Base-by-base conservation (phyloP, 2,329 filamentous ascomycete species). In the Botryotinia calthae region DNA sequence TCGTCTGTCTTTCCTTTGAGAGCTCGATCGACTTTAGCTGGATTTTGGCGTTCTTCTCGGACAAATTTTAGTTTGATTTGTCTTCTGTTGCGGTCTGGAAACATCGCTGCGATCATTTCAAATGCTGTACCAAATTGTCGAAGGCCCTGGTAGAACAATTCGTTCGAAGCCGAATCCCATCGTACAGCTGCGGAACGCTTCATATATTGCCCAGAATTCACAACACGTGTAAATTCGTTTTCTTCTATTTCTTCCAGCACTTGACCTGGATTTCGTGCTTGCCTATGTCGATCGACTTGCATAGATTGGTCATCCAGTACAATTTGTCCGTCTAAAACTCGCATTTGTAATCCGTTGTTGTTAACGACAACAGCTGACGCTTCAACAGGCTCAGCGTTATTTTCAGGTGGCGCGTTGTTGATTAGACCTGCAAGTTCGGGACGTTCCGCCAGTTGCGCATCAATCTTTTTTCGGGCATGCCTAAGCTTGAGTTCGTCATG, bases 51-150 rank as follows among this genome's bases (percentile, higher is more conserved):
- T 82, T 96, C 93, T 82, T 96, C 93, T 74, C 91, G 90, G 78
- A 91, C 92, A 83, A 93, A 96, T 81, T 96, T 96, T 76, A 91
- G 87, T 83, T 95, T 95, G 82, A 96, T 87, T 80, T 93, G 89
- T 46, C 90, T 87, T 28, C 93, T 87, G 74, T 88, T 91, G 79
- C 91, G 90, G 75, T 88, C 87, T 1, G 89, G 88, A 79, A 97
- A 95, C 86, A 94, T 89, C 77, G 89, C 88, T 73, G 88, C 87
- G 77, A 97, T 94, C 82, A 93, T 93, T 80, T 91, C 87, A 79
- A 96, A 97, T 80, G 95, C 93, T 1, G 92, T 95, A 72, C 93
- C 93, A 79, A 94, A 95, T 86, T 91, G 92, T 73, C 86, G 84
- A 2, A 97, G 85, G 1, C 89, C 90, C 42, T 90, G 87, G 84